Conservation (phyloP, 2,329 filamentous ascomycete genomes). For the Botrytis byssoidea region DNA sequence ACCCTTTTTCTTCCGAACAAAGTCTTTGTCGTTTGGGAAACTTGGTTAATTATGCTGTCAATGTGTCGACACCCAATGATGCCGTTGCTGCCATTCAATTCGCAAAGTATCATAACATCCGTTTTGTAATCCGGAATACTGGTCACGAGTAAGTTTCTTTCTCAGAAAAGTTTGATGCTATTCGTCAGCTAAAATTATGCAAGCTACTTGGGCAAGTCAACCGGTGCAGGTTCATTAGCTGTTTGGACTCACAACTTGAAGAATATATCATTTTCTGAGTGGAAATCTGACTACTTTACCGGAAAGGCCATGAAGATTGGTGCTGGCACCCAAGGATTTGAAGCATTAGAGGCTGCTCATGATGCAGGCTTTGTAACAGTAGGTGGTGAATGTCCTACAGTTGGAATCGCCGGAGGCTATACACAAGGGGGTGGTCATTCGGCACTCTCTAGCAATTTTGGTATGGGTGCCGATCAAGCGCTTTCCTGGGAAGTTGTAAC, state of each 20-base stretch:
- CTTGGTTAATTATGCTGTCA: constrained; percentile 40
- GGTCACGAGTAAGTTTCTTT: constrained; percentile 48
- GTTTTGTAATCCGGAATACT: constrained; percentile 53
- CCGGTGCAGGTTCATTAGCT: constrained; percentile 57
- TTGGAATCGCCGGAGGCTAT: constrained; percentile 60
- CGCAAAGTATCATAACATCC: constrained; percentile 41
- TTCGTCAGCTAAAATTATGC: constrained; percentile 7
- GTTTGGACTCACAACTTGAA: constrained; percentile 59
- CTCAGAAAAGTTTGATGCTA: not conserved
- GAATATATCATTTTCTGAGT: constrained; percentile 44
- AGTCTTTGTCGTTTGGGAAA: constrained; percentile 42
- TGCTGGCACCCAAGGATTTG: constrained; percentile 51
- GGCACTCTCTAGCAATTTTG: constrained; percentile 52
- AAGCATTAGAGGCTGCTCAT: constrained; percentile 46
- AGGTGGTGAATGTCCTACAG: constrained; percentile 54
- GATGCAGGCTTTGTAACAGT: constrained; percentile 47
- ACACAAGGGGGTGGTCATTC: constrained; percentile 60
- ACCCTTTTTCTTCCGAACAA: constrained; percentile 40
- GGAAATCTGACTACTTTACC: constrained; percentile 44
- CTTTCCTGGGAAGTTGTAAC: constrained; percentile 58
- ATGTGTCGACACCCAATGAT: constrained; percentile 31
- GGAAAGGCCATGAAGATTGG: constrained; percentile 54
- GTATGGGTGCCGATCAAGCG: constrained; percentile 59
- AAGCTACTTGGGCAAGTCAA: constrained; percentile 55
- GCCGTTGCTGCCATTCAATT: constrained; percentile 41